A percentile compares a stretch with the other conserved stretches of the same genome.
Conservation (phyloP, 495 filamentous ascomycete genomes). For the Neurospora tetraspora region DNA sequence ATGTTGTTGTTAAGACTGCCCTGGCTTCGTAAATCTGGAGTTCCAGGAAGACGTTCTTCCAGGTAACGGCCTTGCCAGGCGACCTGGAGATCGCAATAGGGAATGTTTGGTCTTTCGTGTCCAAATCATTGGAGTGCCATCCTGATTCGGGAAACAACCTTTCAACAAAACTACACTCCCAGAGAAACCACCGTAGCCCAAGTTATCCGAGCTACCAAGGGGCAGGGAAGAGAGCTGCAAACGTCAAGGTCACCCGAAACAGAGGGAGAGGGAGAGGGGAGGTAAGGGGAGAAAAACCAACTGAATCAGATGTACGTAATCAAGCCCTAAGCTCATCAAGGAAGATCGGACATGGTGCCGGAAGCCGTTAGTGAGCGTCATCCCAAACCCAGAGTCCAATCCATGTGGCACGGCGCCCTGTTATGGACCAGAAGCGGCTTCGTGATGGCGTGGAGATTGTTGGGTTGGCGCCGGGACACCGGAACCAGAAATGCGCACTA, state of each 20-base stretch:
- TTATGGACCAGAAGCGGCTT: neutral
- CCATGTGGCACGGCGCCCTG: neutral
- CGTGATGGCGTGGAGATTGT: neutral
- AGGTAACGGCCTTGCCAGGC: neutral
- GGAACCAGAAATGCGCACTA: neutral
- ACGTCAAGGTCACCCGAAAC: neutral
- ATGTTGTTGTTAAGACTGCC: neutral
- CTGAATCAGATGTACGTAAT: neutral
- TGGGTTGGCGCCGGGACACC: neutral
- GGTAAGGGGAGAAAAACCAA: neutral
- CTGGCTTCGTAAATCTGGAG: neutral
- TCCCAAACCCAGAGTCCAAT: neutral
- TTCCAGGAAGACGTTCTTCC: neutral
- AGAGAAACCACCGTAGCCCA: neutral
- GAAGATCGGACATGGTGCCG: neutral
- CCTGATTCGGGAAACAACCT: neutral
- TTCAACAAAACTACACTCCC: neutral
- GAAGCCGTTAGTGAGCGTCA: neutral
- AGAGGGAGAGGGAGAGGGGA: neutral
- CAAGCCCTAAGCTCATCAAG: neutral
- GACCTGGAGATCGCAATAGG: neutral
- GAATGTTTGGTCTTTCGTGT: neutral
- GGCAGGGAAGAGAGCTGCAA: neutral
- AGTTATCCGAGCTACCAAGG: neutral
- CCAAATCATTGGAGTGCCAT: neutral